Percentiles rank a stretch among this genome's conserved stretches.
Evolutionary conservation across 345 rosid species (phyloP).

Genomic region (Sonneratia caseolaris): DNA sequence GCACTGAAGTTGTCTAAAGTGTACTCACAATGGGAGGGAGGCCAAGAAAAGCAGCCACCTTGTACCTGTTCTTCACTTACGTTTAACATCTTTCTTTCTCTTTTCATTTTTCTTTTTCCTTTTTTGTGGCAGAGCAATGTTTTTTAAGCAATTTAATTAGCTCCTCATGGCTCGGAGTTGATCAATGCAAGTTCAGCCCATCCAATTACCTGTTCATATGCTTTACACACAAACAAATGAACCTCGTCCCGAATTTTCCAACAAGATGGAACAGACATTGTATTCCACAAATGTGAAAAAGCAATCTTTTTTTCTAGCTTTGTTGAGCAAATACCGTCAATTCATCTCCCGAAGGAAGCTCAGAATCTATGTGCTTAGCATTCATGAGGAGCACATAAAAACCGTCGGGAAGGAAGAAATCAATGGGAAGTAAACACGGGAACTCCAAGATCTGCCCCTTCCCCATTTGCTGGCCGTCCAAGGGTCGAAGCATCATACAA

Average conservation of each 20-base stretch:
- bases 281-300: not conserved
- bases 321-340: not conserved
- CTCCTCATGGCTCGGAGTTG: not conserved
- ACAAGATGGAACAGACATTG: not conserved
- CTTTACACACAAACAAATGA: not conserved
- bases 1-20: slow-evolving; percentile 18
- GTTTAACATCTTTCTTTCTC: too few relatives aligned
- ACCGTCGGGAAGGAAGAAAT: slow-evolving; percentile 45
- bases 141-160: not conserved
- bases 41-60: not conserved
- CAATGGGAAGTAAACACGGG: slow-evolving; percentile 32
- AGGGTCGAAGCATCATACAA: slow-evolving; percentile 44
- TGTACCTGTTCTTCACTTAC: not conserved
- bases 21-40: slow-evolving; percentile 3
- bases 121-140: not conserved
- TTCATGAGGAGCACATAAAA: slow-evolving; percentile 38
- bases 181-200: not conserved
- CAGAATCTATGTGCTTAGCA: slow-evolving; percentile 16
- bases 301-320: not conserved
- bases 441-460: slow-evolving; percentile 72
- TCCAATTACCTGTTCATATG: not conserved
- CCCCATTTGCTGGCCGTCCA: slow-evolving; percentile 56
- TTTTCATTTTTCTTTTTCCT: too few relatives aligned
- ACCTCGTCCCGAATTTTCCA: not conserved
- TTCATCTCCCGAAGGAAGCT: slow-evolving; percentile 20